Evolutionary conservation across 2,329 filamentous ascomycete genomes (phyloP), one percentile per base, ranked within the genome.

Genomic region (Ceratocystis destructans): DNA sequence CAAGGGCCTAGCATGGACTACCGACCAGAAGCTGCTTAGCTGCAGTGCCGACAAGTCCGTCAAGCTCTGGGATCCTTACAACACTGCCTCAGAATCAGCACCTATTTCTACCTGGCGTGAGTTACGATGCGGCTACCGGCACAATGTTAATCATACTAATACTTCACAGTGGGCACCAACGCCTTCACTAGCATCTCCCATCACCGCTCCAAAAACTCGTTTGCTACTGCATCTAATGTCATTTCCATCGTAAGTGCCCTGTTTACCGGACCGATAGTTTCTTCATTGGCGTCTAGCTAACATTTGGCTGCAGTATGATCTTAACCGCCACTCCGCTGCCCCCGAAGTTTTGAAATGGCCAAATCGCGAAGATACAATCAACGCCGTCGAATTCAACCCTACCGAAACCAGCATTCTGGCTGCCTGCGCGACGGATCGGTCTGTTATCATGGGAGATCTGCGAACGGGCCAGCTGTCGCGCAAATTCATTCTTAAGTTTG

Each of bases 21-120:
- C 84, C 57, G 90, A 96, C 71, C 83, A 87, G 73, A 93, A 91
- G 73, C 79, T 97, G 15, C 78, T 97, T 61, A 93, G 90, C 1
- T 96, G 92, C 73, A 91, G 89, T 5, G 87, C 85, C 68, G 94
- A 99, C 76, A 85, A 86, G 70, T 88, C 89, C 3, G 83, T 97
- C 72, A 96, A 97, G 75, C 79, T 99, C 41, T 96, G 89, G 77
- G 91, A 96, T 72, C 92, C 93, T 0, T 95, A 95, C 75, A 86
- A 88, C 74, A 87, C 87, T 6, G 75, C 83, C 22, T 81, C 82
- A 68, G 84, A 86, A 64, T 79, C 87, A 15, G 80, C 85, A n/a
- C 92, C 92, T 0, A 77, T 89, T 64, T 86, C 89, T 44, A 95
- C 90, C 20, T 97, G 90, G 82, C 83, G 64, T 65, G 45, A 59